These are phyloP conservation scores for Phaeosphaeriaceae sp. DNA, from an alignment of 2,329 filamentous ascomycete genomes.

Conservation along the genomic window DNA sequence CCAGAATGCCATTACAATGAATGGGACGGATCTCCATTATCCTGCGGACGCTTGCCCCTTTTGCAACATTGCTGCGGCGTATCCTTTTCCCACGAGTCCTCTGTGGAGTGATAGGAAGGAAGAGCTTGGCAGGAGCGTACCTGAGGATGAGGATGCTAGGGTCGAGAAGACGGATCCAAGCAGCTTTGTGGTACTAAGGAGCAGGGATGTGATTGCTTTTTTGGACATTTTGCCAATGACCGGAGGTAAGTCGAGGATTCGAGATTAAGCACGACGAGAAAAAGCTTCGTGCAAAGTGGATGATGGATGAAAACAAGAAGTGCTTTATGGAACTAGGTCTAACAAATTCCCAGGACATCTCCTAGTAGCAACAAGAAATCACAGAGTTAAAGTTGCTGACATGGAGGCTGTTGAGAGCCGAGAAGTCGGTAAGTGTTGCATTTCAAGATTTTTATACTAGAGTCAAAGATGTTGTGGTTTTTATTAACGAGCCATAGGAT, in stretches of 20 bases:
- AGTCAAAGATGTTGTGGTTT: no score
- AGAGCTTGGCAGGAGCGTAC: conserved; percentile 28
- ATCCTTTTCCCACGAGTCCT: conserved; percentile 41
- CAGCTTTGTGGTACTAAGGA: conserved; percentile 74
- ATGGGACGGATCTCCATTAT: conserved; percentile 47
- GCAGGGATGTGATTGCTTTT: conserved; percentile 80
- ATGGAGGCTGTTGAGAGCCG: conserved; percentile 67
- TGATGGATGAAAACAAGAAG: not conserved
- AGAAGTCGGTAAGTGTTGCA: conserved; percentile 65
- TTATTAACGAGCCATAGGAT: conserved; percentile 37
- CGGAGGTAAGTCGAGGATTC: conserved; percentile 55
- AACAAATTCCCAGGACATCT: conserved; percentile 62
- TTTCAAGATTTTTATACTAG: not conserved
- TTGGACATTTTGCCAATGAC: conserved; percentile 92
- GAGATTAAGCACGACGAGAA: not conserved
- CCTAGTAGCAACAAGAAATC: conserved; percentile 77
- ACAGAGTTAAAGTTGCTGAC: conserved; percentile 79
- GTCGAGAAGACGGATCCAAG: conserved; percentile 45
- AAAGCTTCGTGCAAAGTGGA: not conserved
- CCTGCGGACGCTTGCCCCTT: conserved; percentile 60
- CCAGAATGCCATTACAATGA: conserved; percentile 21
- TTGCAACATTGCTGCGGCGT: conserved; percentile 62
- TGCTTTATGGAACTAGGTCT: no score
- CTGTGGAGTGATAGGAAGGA: conserved; percentile 15
- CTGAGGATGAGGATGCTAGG: conserved; percentile 30